Percentiles rank a stretch among this genome's conserved stretches.
Evolutionary conservation across 176 grass and related monocot genomes (phyloP).

Genomic region (Oryza glumipatula): DNA sequence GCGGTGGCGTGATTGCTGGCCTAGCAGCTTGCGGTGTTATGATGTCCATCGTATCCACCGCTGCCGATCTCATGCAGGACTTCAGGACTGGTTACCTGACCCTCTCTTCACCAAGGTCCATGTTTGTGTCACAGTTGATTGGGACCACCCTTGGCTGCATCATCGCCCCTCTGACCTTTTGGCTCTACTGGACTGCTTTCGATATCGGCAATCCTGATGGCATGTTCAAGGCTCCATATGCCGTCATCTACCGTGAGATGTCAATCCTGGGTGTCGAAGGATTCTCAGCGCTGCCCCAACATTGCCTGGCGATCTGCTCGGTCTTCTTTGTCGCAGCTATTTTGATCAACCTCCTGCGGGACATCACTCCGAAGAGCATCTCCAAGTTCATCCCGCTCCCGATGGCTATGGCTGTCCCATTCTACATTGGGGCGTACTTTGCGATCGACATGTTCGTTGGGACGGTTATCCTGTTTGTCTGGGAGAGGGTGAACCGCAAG

Average conservation of each 20-base stretch:
- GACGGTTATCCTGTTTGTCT: conserved; percentile 69
- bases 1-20: conserved; percentile 80
- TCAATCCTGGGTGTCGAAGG: conserved; percentile 78
- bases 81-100: conserved; percentile 96
- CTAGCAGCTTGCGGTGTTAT: conserved; percentile 85
- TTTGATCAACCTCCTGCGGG: conserved; percentile 63
- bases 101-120: conserved; percentile 77
- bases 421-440: conserved; percentile 93
- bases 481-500: conserved; percentile 69
- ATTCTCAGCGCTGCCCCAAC: conserved; percentile 69
- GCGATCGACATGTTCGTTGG: conserved; percentile 91
- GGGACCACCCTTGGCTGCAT: conserved; percentile 77
- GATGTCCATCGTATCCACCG: conserved; percentile 87
- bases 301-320: conserved; percentile 70
- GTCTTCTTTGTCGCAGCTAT: conserved; percentile 66
- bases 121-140: conserved; percentile 88
- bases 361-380: conserved; percentile 51
- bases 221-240: conserved; percentile 89
- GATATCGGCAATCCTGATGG: conserved; percentile 77
- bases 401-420: conserved; percentile 89
- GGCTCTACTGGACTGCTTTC: conserved; percentile 83
- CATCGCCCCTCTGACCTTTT: conserved; percentile 86
- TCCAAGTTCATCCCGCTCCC: conserved; percentile 77
- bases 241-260: conserved; percentile 83
- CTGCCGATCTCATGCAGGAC: conserved; percentile 94